phyloP scores from a whole-genome alignment of 2,329 filamentous ascomycete genomes.

The Zymoseptoria passerinii region DNA sequence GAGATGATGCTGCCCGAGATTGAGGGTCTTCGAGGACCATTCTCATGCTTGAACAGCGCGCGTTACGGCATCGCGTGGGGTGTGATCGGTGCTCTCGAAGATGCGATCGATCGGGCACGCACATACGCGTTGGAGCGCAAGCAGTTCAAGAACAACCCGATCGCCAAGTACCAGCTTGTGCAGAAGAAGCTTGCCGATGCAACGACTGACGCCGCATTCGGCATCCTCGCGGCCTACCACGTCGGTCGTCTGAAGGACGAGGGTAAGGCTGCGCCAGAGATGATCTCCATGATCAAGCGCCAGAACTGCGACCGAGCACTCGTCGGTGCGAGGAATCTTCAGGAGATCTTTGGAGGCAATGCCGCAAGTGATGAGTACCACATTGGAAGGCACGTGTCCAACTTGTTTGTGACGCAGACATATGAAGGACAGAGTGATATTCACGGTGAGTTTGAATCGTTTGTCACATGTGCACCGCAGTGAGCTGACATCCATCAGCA shows the following conservation, averaged over 20 bases:
- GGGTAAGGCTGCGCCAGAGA: slow-evolving; percentile 80
- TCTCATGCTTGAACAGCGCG: slow-evolving; percentile 88
- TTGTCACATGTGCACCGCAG: neutral
- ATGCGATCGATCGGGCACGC: slow-evolving; percentile 72
- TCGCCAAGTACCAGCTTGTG: slow-evolving; percentile 92
- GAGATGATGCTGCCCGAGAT: slow-evolving; percentile 91
- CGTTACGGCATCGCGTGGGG: slow-evolving; percentile 91
- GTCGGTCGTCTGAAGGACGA: slow-evolving; percentile 89
- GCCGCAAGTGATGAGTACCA: slow-evolving; percentile 96
- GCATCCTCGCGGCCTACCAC: slow-evolving; percentile 81
- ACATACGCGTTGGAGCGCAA: slow-evolving; percentile 85
- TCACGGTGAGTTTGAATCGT: slow-evolving; percentile 61
- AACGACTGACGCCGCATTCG: slow-evolving; percentile 80
- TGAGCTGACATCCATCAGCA: slow-evolving; percentile 28
- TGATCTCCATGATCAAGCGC: slow-evolving; percentile 94
- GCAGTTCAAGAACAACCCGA: slow-evolving; percentile 92
- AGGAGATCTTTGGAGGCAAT: slow-evolving; percentile 96
- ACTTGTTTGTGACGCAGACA: slow-evolving; percentile 93
- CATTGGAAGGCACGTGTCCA: slow-evolving; percentile 90
- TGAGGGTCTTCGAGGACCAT: slow-evolving; percentile 80
- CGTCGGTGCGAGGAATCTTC: slow-evolving; percentile 67
- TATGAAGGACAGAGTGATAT: slow-evolving; percentile 99
- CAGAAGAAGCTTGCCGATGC: slow-evolving; percentile 98
- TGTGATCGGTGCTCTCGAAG: slow-evolving; percentile 87
- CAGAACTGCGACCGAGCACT: slow-evolving; percentile 94